These are phyloP conservation scores for Fomitopsis serialis DNA, from an alignment of 768 basidiomycete genomes.

Conservation along the genomic window DNA sequence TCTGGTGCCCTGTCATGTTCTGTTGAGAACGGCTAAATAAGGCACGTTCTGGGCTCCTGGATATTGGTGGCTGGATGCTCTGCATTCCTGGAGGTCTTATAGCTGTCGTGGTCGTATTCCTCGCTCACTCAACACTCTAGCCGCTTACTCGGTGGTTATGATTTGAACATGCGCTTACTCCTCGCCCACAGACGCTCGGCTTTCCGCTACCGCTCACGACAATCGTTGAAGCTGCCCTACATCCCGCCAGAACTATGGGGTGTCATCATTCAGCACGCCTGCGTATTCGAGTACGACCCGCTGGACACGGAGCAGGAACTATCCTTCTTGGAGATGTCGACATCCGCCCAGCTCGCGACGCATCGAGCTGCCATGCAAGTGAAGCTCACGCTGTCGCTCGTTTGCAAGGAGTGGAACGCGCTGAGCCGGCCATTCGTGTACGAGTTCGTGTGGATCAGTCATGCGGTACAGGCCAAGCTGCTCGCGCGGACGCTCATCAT, in stretches of 20 bases:
- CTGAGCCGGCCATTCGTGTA: constrained; percentile 52
- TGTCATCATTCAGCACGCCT: constrained; percentile 56
- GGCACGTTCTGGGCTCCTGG: too few species aligned
- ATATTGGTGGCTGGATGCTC: too few species aligned
- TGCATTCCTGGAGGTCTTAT: too few species aligned
- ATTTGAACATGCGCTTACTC: too few species aligned
- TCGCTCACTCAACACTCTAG: neutral
- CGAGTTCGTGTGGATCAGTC: constrained; percentile 67
- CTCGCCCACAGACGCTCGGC: neutral
- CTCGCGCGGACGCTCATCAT: constrained; percentile 39
- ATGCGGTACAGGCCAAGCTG: constrained; percentile 43
- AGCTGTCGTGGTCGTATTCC: too few species aligned
- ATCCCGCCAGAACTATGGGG: constrained; percentile 61
- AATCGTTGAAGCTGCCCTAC: constrained; percentile 7
- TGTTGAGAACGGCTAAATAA: too few species aligned
- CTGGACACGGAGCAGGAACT: constrained; percentile 44
- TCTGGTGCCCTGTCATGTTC: too few species aligned
- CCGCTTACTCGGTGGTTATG: too few species aligned
- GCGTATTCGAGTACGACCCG: constrained; percentile 37
- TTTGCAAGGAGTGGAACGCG: constrained; percentile 51
- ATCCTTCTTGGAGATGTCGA: constrained; percentile 51
- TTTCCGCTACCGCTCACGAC: neutral
- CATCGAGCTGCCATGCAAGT: constrained; percentile 44
- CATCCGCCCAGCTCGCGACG: constrained; percentile 33
- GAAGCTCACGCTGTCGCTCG: constrained; percentile 48